A percentile compares a stretch with the other conserved stretches of the same genome.
Evolutionary conservation across 345 rosid species (phyloP).

Genomic region (Corchorus olitorius): DNA sequence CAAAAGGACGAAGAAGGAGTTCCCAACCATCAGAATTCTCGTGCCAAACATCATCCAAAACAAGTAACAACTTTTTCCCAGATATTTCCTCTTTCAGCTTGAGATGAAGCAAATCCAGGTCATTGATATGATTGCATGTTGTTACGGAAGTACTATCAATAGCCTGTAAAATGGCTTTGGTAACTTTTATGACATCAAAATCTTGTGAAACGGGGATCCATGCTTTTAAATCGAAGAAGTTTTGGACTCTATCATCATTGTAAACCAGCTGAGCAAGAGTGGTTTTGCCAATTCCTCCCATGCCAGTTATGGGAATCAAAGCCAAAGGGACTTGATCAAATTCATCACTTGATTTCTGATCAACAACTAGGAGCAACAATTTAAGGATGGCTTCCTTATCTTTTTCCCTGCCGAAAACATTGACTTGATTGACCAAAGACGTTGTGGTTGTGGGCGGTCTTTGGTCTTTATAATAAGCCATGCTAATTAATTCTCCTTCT

Average conservation of each 20-base stretch:
- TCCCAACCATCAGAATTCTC: slow-evolving; percentile 9
- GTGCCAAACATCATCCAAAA: slow-evolving; percentile 39
- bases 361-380: slow-evolving; percentile 7
- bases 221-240: background rate
- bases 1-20: background rate
- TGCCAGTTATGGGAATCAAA: slow-evolving; percentile 36
- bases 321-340: slow-evolving; percentile 12
- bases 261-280: slow-evolving; percentile 28
- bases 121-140: background rate
- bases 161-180: slow-evolving; percentile 1
- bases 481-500: slow-evolving; percentile 18
- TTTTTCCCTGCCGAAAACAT: slow-evolving; percentile 30
- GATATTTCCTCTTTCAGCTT: slow-evolving; percentile 9
- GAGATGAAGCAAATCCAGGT: slow-evolving; percentile 12
- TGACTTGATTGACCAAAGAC: slow-evolving; percentile 9
- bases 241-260: background rate
- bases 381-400: slow-evolving; percentile 26
- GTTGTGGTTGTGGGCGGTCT: slow-evolving; percentile 19
- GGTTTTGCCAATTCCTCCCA: slow-evolving; percentile 22
- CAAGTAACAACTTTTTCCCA: slow-evolving; percentile 27
- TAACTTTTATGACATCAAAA: slow-evolving; percentile 14
- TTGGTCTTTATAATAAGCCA: background rate
- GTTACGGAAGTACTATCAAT: background rate
- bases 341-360: background rate
- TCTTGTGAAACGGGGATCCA: slow-evolving; percentile 32